phyloP scores from a whole-genome alignment of 1,284 basidiomycete genomes.

The Microbotryomycetes sp. region DNA sequence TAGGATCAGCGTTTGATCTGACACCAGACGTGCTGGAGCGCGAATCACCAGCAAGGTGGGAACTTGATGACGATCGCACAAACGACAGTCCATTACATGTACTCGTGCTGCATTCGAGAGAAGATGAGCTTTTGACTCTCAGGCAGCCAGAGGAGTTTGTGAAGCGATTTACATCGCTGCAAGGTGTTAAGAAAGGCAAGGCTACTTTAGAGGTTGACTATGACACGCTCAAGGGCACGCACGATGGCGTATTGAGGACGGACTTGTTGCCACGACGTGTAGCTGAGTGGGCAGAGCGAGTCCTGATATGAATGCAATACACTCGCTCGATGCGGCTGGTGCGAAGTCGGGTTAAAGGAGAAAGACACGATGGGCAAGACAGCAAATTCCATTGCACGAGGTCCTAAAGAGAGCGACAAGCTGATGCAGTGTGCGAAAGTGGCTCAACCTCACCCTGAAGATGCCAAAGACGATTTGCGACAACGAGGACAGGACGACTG shows the following conservation, averaged over 20 bases:
- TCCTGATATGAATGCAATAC: too few species aligned
- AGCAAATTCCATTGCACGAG: too few species aligned
- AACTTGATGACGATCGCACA: background rate
- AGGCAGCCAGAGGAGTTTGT: constrained; percentile 18
- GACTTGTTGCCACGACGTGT: constrained; percentile 13
- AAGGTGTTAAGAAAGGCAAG: background rate
- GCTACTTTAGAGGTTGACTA: constrained; percentile 18
- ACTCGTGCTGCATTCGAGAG: constrained; percentile 8
- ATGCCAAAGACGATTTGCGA: too few species aligned
- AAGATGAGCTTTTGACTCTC: constrained; percentile 9
- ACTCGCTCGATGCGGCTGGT: too few species aligned
- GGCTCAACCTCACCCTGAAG: too few species aligned
- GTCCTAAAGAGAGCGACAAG: too few species aligned
- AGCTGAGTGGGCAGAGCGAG: background rate
- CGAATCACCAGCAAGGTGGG: constrained; percentile 29
- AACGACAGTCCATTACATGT: background rate
- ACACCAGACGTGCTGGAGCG: background rate
- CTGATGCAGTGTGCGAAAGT: too few species aligned
- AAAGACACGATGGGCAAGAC: too few species aligned
- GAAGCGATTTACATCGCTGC: constrained; percentile 2
- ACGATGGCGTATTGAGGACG: constrained; percentile 13
- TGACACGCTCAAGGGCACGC: constrained; percentile 18
- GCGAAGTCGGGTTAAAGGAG: too few species aligned
- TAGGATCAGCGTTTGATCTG: constrained; percentile 18
- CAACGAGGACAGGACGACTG: too few species aligned